Conservation (phyloP, 129 eudicot genomes). For the Flaveria brownii region DNA sequence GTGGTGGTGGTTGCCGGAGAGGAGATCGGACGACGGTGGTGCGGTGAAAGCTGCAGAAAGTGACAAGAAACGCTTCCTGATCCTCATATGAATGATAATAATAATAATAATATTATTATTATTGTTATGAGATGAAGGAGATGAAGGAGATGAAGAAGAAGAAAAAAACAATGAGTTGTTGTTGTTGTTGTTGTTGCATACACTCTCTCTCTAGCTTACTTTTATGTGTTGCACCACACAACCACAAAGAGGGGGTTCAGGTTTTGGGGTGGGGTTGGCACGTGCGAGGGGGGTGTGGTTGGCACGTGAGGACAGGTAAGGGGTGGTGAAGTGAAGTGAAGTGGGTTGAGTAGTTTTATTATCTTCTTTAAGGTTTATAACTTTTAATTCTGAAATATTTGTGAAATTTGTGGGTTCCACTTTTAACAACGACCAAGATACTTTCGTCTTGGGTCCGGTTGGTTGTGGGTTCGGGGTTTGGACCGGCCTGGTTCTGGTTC, state of each 20-base stretch:
- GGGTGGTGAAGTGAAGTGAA: conserved; percentile 45
- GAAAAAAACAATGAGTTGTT: neutral
- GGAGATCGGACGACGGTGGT: conserved; percentile 48
- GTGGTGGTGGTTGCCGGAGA: conserved; percentile 35
- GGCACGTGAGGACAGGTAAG: conserved; percentile 40
- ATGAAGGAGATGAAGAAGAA: conserved; percentile 18
- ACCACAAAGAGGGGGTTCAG: conserved; percentile 18
- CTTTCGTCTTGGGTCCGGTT: conserved; percentile 33
- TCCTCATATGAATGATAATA: conserved; percentile 49
- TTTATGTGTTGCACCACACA: conserved; percentile 91
- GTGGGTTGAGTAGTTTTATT: conserved; percentile 38
- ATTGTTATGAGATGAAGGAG: conserved; percentile 9
- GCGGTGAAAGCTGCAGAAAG: conserved; percentile 33
- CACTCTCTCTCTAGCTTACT: conserved; percentile 54
- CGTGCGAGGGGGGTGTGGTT: conserved; percentile 35
- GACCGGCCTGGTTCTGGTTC: conserved; percentile 26
- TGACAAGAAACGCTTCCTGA: conserved; percentile 63
- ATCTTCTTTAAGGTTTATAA: conserved; percentile 16
- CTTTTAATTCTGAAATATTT: conserved; percentile 25
- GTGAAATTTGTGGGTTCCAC: conserved; percentile 38
- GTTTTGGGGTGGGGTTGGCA: conserved; percentile 34
- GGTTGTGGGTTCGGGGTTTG: conserved; percentile 22
- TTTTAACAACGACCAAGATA: conserved; percentile 47
- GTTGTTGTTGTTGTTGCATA: conserved; percentile 4
- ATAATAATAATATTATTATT: neutral